These are phyloP conservation scores for Letharia columbiana DNA, from an alignment of 495 filamentous ascomycete species.

Conservation along the genomic window DNA sequence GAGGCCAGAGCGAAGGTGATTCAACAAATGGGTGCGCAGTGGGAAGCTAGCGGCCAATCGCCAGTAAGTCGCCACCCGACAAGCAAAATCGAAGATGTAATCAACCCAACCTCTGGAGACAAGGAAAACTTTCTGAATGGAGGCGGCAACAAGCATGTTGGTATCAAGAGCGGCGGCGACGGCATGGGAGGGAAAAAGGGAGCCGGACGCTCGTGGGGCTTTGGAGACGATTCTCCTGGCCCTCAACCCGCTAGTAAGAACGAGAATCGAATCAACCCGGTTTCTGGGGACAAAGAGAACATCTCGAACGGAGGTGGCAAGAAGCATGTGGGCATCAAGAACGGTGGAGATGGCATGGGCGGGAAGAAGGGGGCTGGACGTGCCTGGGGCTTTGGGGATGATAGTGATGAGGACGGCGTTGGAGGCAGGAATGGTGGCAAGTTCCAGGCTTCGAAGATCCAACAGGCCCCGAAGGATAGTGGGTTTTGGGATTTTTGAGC, in stretches of 20 bases:
- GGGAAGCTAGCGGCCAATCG: conserved; percentile 22
- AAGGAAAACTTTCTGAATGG: conserved; percentile 27
- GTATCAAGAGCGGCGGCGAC: conserved; percentile 56
- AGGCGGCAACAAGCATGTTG: conserved; percentile 27
- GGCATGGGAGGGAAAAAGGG: conserved; percentile 68
- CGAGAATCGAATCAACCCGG: conserved; percentile 16
- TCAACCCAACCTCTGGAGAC: conserved; percentile 12
- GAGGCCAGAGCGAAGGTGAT: conserved; percentile 24
- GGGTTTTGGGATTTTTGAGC: conserved; percentile 46
- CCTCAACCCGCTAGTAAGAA: conserved; percentile 26
- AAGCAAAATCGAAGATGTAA: conserved; percentile 27
- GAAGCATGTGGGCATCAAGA: conserved; percentile 42
- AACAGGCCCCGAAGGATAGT: conserved; percentile 24
- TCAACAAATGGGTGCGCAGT: conserved; percentile 22
- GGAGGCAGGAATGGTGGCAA: conserved; percentile 33
- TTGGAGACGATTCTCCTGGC: conserved; percentile 33
- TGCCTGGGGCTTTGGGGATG: conserved; percentile 54
- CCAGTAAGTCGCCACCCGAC: conserved; percentile 18
- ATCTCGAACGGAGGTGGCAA: conserved; percentile 19
- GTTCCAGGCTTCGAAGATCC: conserved; percentile 33
- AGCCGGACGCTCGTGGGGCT: conserved; percentile 49
- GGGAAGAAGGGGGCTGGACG: conserved; percentile 50
- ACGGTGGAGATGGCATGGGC: conserved; percentile 67
- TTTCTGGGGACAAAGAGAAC: conserved; percentile 26
- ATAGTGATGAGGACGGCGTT: conserved; percentile 39